A percentile compares a stretch with the other conserved stretches of the same genome.
Evolutionary conservation across 805 yeast genomes (phyloP).

Genomic region (Metschnikowia shivogae): DNA sequence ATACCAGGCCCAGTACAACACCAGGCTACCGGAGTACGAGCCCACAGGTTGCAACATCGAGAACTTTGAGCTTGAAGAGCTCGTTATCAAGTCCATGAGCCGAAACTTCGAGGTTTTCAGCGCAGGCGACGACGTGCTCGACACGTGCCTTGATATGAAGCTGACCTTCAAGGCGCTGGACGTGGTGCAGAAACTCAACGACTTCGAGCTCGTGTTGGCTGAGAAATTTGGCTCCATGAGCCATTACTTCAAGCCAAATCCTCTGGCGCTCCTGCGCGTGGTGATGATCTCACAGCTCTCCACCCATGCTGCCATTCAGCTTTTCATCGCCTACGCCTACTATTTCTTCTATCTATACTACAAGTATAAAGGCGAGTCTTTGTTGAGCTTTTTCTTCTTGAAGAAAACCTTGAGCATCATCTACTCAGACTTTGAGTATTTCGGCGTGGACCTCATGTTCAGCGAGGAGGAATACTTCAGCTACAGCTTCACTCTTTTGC

Average conservation of each 20-base stretch:
- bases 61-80: slow-evolving; percentile 10
- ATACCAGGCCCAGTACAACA: slow-evolving; percentile 6
- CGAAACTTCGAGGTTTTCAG: slow-evolving; percentile 1
- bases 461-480: slow-evolving; percentile 7
- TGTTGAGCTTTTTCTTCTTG: slow-evolving; percentile 16
- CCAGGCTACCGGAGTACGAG: slow-evolving; percentile 11
- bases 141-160: slow-evolving; percentile 6
- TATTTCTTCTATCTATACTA: slow-evolving; percentile 20
- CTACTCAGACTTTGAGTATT: slow-evolving; percentile 15
- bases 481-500: slow-evolving; percentile 8
- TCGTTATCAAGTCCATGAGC: slow-evolving; percentile 4
- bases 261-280: neutral
- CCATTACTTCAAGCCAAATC: slow-evolving; percentile 6
- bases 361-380: slow-evolving; percentile 12
- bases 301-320: slow-evolving; percentile 6
- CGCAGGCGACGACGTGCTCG: slow-evolving; percentile 11
- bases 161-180: slow-evolving; percentile 5
- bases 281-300: slow-evolving; percentile 8
- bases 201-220: slow-evolving; percentile 8
- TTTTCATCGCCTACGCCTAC: slow-evolving; percentile 16
- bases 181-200: slow-evolving; percentile 9
- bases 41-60: slow-evolving; percentile 9
- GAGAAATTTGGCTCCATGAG: slow-evolving; percentile 11
- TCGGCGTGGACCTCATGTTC: slow-evolving; percentile 14
- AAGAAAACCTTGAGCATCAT: slow-evolving; percentile 14